Base-by-base conservation (phyloP, 2,329 filamentous ascomycete species). In the Colletotrichum camelliae region DNA sequence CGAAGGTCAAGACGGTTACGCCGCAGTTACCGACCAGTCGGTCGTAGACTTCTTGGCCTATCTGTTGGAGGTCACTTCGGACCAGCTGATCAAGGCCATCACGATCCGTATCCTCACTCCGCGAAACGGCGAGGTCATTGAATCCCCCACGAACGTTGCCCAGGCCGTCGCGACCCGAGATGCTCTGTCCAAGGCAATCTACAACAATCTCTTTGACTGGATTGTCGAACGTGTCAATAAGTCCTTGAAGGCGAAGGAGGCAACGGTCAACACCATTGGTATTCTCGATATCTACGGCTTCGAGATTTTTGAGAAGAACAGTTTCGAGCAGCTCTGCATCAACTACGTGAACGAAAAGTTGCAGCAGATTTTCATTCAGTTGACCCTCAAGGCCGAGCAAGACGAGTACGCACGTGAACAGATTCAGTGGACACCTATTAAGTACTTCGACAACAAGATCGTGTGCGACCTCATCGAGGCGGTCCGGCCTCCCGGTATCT, bases 261-360 rank as follows among this genome's bases (percentile, higher is more conserved):
- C 91, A 0, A 91, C 96, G 5, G 88, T 92, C 57, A 97, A 98
- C 84, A 95, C 95, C 4, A 97, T 99, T 79, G 97, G 97, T 82
- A 98, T 99, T 82, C 90, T 99, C 79, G 97, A 99, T 89, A 99
- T 99, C 79, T 99, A 99, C 84, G 97, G 97, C 4, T 99, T 99
- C 82, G 97, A 99, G 83, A 99, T 99, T 79, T 99, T 99, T 80
- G 97, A 99, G 84, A 97, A 96, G 87, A 99, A 99, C 88, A 98
- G 95, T 79, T 99, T 99, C 81, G 97, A 99, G 84, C 97, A 99
- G 86, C 91, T 99, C 9, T 99, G 97, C 86, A 99, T 99, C 90
- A 99, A 99, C 88, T 99, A 98, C 82, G 97, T 98, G 82, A 99
- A 99, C 85, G 97, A 99, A 87, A 99, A 99, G 86, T 88, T 99